Evolutionary conservation across 2,329 filamentous ascomycete genomes (phyloP).

Genomic region (Lachnellula occidentalis): DNA sequence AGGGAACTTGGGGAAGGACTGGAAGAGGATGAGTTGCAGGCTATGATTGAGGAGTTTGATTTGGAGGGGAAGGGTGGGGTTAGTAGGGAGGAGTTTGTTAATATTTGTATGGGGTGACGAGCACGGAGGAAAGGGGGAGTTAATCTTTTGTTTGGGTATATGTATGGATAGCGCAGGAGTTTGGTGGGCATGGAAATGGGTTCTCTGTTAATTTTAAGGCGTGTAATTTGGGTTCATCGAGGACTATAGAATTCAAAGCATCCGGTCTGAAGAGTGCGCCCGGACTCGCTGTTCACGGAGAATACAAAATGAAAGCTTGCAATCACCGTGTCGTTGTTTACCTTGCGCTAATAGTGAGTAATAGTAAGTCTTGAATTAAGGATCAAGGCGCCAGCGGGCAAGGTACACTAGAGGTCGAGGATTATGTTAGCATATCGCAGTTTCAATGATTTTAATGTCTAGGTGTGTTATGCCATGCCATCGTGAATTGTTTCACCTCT

Average conservation of each 20-base stretch:
- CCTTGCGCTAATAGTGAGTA: background rate
- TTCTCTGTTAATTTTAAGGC: too few species aligned
- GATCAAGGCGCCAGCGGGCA: too few species aligned
- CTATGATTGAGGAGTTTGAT: slow-evolving; percentile 99
- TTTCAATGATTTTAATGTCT: background rate
- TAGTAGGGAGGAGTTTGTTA: slow-evolving; percentile 58
- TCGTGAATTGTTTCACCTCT: slow-evolving; percentile 21
- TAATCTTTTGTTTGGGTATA: background rate
- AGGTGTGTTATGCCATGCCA: slow-evolving; percentile 10
- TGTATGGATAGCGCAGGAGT: slow-evolving; percentile 9
- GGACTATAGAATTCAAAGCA: background rate
- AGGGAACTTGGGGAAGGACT: slow-evolving; percentile 88
- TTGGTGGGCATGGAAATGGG: slow-evolving; percentile 1
- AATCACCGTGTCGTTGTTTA: too few species aligned
- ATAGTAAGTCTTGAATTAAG: too few species aligned
- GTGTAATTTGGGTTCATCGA: background rate
- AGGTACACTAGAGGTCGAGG: background rate
- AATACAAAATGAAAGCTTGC: too few species aligned
- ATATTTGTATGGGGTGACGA: slow-evolving; percentile 33
- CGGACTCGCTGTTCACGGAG: too few species aligned
- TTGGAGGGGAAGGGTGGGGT: slow-evolving; percentile 83
- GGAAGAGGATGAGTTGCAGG: slow-evolving; percentile 84
- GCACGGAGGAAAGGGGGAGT: background rate
- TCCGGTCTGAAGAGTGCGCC: too few species aligned
- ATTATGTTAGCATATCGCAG: slow-evolving; percentile 5